Evolutionary conservation across 2,329 filamentous ascomycete species (phyloP).

Genomic region (Trichoderma polysporum): DNA sequence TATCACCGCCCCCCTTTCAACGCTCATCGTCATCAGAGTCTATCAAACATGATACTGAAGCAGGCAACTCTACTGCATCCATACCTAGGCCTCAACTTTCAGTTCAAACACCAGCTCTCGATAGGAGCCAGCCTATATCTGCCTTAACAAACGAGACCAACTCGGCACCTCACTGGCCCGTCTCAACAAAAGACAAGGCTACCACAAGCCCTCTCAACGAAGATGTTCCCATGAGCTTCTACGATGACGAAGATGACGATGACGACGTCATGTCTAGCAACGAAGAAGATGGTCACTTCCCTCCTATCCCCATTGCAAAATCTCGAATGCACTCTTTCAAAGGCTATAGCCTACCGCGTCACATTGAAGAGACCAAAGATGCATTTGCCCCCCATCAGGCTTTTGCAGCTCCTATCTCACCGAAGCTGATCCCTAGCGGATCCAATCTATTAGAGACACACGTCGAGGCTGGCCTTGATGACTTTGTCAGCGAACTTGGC

Average conservation of each 20-base stretch:
- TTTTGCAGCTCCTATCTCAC: slow-evolving; percentile 28
- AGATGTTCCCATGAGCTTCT: slow-evolving; percentile 46
- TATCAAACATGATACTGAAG: slow-evolving; percentile 26
- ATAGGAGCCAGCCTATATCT: slow-evolving; percentile 13
- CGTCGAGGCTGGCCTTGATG: slow-evolving; percentile 40
- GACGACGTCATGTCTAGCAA: slow-evolving; percentile 40
- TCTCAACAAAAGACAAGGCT: slow-evolving; percentile 22
- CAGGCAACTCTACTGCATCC: not conserved
- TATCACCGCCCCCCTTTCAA: slow-evolving; percentile 55
- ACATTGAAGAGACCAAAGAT: slow-evolving; percentile 28
- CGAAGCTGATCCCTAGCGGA: slow-evolving; percentile 30
- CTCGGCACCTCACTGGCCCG: slow-evolving; percentile 28
- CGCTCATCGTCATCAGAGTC: slow-evolving; percentile 36
- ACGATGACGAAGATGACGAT: slow-evolving; percentile 45
- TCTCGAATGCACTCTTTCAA: slow-evolving; percentile 28
- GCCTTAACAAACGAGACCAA: not conserved
- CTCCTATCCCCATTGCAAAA: not conserved
- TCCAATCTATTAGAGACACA: slow-evolving; percentile 36
- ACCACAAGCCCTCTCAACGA: slow-evolving; percentile 40
- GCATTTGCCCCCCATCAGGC: slow-evolving; percentile 24
- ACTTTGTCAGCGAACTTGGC: slow-evolving; percentile 47
- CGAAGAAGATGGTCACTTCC: slow-evolving; percentile 34
- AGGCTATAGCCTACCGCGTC: slow-evolving; percentile 50
- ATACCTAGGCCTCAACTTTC: not conserved
- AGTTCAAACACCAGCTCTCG: not conserved